Evolutionary conservation across 352 stramenopile genomes (phyloP).

Genomic region (Blastocystis sp.): DNA sequence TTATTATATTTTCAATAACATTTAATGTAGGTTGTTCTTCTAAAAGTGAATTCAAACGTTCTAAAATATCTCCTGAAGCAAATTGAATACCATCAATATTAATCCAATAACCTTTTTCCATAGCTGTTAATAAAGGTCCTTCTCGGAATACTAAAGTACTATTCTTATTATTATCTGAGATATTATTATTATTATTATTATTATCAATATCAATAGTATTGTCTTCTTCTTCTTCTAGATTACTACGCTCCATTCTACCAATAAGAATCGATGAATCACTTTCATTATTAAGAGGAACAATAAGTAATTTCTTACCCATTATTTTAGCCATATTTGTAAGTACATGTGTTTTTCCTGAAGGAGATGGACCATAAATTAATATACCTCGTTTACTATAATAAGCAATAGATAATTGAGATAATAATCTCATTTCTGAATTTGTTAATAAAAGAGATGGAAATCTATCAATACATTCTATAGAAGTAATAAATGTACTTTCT

Average conservation of each 20-base stretch:
- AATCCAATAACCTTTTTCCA: slow-evolving; percentile 1
- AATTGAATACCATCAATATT: slow-evolving; percentile 21
- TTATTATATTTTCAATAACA: too few relatives aligned
- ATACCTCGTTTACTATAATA: slow-evolving; percentile 5
- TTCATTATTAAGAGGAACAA: slow-evolving; percentile 4
- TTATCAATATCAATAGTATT: slow-evolving; percentile 1
- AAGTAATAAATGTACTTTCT: too few relatives aligned
- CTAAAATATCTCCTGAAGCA: slow-evolving; percentile 7
- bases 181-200: not conserved
- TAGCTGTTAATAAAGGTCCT: slow-evolving; percentile 5
- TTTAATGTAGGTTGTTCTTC: slow-evolving; percentile 8
- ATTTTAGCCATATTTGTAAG: not conserved
- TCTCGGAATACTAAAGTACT: slow-evolving; percentile 5
- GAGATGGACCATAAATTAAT: slow-evolving; percentile 12
- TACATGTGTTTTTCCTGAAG: slow-evolving; percentile 1
- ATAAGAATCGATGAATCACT: slow-evolving; percentile 1
- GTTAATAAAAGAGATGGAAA: too few relatives aligned
- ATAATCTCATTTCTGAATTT: too few relatives aligned
- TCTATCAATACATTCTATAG: too few relatives aligned
- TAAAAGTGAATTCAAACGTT: slow-evolving; percentile 10
- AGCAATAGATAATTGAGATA: slow-evolving; percentile 3
- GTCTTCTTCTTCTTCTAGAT: too few relatives aligned
- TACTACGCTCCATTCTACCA: too few relatives aligned
- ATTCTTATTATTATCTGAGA: too few relatives aligned
- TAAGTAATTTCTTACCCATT: not conserved